A percentile compares a stretch with the other conserved stretches of the same genome.
Evolutionary conservation across 2,329 filamentous ascomycete genomes (phyloP).

Genomic region (Graphilbum sp.): DNA sequence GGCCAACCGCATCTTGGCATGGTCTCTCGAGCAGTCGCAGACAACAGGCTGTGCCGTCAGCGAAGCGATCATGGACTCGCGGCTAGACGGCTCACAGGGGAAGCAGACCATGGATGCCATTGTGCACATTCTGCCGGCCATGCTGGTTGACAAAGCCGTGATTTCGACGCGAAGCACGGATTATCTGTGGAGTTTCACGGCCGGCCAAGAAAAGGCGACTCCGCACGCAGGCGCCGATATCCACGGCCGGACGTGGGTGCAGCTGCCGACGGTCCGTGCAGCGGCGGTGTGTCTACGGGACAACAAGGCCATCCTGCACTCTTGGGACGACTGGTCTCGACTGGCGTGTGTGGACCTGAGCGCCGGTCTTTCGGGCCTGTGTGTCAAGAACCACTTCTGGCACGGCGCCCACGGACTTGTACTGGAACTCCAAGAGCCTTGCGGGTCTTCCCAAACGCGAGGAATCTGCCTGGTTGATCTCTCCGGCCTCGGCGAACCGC

Average conservation of each 20-base stretch:
- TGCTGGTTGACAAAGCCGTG: not conserved
- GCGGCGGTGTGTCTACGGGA: not conserved
- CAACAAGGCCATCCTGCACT: not conserved
- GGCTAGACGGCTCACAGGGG: not conserved
- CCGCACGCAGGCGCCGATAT: not conserved
- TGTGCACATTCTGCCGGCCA: not conserved
- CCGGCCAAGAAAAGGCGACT: not conserved
- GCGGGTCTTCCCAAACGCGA: not conserved
- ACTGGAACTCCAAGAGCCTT: not conserved
- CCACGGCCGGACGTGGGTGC: not conserved
- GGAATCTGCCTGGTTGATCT: conserved; percentile 7
- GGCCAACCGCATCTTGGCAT: conserved; percentile 12
- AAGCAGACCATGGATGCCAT: conserved; percentile 1
- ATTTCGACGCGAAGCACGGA: conserved; percentile 3
- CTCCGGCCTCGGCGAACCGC: conserved; percentile 4
- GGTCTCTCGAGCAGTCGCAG: not conserved
- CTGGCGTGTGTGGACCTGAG: not conserved
- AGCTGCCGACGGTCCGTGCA: not conserved
- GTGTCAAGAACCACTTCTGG: not conserved
- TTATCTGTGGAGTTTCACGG: conserved; percentile 3
- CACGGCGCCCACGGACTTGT: not conserved
- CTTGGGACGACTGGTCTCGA: not conserved
- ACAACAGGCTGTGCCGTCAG: no score
- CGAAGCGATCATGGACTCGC: not conserved
- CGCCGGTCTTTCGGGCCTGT: not conserved